phyloP scores from a whole-genome alignment of 176 grass and related monocot species.

The Zea mays region DNA sequence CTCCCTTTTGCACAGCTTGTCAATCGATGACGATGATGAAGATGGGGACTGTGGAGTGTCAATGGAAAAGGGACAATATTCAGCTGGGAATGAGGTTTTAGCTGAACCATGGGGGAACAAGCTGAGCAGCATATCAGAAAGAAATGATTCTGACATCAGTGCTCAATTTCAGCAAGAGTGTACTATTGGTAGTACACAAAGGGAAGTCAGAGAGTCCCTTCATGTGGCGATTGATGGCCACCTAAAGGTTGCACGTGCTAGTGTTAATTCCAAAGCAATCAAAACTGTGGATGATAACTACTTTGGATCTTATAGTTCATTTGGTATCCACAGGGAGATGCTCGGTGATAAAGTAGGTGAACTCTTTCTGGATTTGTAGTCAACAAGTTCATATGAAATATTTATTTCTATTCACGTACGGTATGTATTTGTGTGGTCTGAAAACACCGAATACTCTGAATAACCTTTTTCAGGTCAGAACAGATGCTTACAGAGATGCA shows the following conservation, averaged over 20 bases:
- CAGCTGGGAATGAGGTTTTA: slow-evolving; percentile 19
- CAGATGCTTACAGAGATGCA: slow-evolving; percentile 84
- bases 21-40: slow-evolving; percentile 45
- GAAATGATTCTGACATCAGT: slow-evolving; percentile 30
- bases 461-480: slow-evolving; percentile 72
- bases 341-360: slow-evolving; percentile 76
- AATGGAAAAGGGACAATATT: slow-evolving; percentile 46
- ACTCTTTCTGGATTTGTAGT: slow-evolving; percentile 5
- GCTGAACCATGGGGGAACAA: slow-evolving; percentile 10
- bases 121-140: slow-evolving; percentile 1
- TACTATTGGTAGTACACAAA: slow-evolving; percentile 22
- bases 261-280: slow-evolving; percentile 61
- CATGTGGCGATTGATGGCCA: slow-evolving; percentile 49
- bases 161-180: slow-evolving; percentile 35
- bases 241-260: slow-evolving; percentile 52
- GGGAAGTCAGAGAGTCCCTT: slow-evolving; percentile 1
- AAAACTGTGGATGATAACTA: slow-evolving; percentile 84
- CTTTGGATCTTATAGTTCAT: slow-evolving; percentile 89
- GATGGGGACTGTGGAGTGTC: slow-evolving; percentile 40
- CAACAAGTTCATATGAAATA: background rate
- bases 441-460: background rate
- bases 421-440: background rate
- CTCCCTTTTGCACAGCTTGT: slow-evolving; percentile 79
- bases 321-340: slow-evolving; percentile 96
- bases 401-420: background rate